Conservation (phyloP, 2,329 filamentous ascomycete genomes). For the Pseudocercospora fuligena region DNA sequence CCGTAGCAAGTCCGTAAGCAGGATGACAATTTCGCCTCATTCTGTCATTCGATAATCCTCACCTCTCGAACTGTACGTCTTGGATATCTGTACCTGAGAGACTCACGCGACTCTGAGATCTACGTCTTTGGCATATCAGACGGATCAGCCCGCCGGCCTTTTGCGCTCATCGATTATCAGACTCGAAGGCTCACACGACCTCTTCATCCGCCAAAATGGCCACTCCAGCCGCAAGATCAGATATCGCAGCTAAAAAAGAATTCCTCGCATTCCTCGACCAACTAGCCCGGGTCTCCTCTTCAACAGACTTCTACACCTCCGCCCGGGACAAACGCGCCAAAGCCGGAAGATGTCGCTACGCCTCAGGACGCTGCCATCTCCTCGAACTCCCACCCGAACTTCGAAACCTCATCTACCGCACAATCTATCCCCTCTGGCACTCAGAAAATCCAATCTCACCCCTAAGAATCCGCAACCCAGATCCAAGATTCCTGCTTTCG, state of each 20-base stretch:
- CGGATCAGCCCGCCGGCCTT: too few species aligned
- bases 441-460: not conserved
- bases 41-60: not conserved
- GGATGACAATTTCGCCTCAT: not conserved
- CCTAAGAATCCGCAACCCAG: conserved; percentile 1
- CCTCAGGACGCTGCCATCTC: conserved; percentile 3
- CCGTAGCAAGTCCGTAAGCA: not conserved
- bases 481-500: not conserved
- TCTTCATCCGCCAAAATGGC: too few species aligned
- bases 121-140: not conserved
- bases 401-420: conserved; percentile 17
- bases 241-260: not conserved
- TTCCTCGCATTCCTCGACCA: not conserved
- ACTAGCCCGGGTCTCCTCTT: not conserved
- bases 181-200: too few species aligned
- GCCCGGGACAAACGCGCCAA: not conserved
- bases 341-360: not conserved
- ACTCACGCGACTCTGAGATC: not conserved
- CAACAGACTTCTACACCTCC: not conserved
- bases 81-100: not conserved
- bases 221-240: not conserved
- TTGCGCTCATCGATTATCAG: too few species aligned
- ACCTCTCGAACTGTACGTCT: not conserved
- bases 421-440: not conserved
- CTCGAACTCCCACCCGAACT: conserved; percentile 20